Base-by-base conservation (phyloP, 495 filamentous ascomycete genomes). In the Hyaloscypha variabilis region DNA sequence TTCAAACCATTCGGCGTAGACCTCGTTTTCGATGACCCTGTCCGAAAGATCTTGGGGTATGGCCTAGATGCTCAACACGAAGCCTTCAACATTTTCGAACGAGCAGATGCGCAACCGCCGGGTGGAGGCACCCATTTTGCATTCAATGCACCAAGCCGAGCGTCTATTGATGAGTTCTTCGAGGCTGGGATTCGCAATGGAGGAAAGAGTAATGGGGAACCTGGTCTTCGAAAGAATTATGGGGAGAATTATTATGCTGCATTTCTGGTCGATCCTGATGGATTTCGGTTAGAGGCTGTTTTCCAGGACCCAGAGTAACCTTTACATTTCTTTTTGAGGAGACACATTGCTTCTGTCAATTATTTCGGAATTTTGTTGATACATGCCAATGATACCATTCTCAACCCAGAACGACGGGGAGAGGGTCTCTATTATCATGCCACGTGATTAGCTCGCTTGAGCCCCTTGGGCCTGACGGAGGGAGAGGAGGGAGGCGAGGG, bases 181-280 rank as follows among this genome's bases (percentile, higher is more conserved):
- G 67, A 70, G 13, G 64, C 63, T 24, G 79, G 74, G 1, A n/a
- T 80, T 1, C 68, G 66, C 50, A 67, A 67, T 19, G 79, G 77
- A 0, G 79, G 75, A 4, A 66, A 8, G 14, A 67, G 71, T 53
- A 74, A 78, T 64, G 78, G 79, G 0, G 49, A 64, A 52, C 79
- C 79, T 0, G 79, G 79, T 0, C 30, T 77, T 39, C 73, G 79
- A 53, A 54, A 63, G 63, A 58, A 69, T 8, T 80, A 80, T 60
- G 73, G 74, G 23, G 58, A 56, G 25, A 42, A 68, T 17, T 81
- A 81, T n/a, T 80, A 76, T 63, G 79, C 75, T 8, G 76, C 76
- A 21, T 81, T 76, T 70, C 75, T 81, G 46, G 58, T 76, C 2
- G 78, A 79, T 71, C 69, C 72, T 0, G 74, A 79, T 67, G 79